Evolutionary conservation across 768 basidiomycete species (phyloP), one percentile per base, ranked within the genome.

Genomic region (Hericium coralloides): DNA sequence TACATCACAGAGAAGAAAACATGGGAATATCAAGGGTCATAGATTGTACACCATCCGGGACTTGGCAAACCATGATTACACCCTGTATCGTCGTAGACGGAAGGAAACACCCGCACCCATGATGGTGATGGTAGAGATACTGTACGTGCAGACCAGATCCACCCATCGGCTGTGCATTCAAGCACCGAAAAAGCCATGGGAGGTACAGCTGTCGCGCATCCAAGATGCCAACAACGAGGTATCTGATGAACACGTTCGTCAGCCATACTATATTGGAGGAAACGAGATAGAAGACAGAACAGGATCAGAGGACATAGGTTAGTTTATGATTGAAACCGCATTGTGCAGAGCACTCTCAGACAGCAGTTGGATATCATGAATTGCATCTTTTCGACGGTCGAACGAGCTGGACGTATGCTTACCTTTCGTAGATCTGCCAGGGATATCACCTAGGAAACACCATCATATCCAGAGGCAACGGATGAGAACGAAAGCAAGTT

Each of bases 311-410:
- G 52, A 52, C 49, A 50, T 52, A 52, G 38, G 52, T 52, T 37
- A 20, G 49, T 17, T 50, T 25, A 25, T 25, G 26, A 50, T 50
- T 52, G 18, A 38, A 23, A 50, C 36, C n/a, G 36, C 52, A 52
- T 36, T n/a, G 52, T 52, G 52, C 52, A 37, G 15, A 52, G 38
- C 52, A 52, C 52, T 31, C 31, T 52, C 52, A 52, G 52, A 52
- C 52, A 52, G 52, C 52, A 52, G 52, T 52, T 52, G 52, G 25
- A 52, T 52, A 38, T 25, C 22, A 50, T 22, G 20, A 52, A 9
- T 37, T 52, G 38, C 52, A 52, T 50, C 26, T 22, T 50, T 52
- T 56, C 7, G 59, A 54, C 51, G 55, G 43, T n/a, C n/a, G 22
- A 45, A 2, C 4, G 43, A 45, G 15, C 43, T 5, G 12, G 12